These are phyloP conservation scores for Teunomyces funiuensis DNA, from an alignment of 805 yeast species.

Conservation along the genomic window DNA sequence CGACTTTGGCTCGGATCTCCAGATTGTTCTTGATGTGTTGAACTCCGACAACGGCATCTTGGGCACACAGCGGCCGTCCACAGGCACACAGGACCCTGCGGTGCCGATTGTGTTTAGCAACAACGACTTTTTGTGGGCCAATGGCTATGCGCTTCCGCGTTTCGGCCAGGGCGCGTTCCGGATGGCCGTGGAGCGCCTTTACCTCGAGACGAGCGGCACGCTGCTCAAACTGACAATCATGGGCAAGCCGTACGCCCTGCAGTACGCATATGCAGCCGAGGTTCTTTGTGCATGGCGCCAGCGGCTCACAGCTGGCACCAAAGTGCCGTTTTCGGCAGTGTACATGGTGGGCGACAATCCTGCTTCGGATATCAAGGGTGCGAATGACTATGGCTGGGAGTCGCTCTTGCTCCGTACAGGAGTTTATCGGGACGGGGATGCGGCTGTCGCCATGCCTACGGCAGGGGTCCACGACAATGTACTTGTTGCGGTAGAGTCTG, in stretches of 20 bases:
- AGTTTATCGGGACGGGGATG: conserved; percentile 68
- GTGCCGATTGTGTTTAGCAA: conserved; percentile 79
- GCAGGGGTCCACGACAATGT: conserved; percentile 53
- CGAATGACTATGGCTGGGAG: conserved; percentile 84
- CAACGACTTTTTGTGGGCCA: conserved; percentile 86
- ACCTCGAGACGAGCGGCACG: conserved; percentile 53
- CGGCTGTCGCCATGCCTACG: conserved; percentile 44
- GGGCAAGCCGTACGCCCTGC: conserved; percentile 80
- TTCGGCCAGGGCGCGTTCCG: conserved; percentile 92
- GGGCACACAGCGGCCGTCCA: conserved; percentile 54
- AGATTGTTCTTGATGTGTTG: conserved; percentile 69
- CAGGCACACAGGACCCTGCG: conserved; percentile 41
- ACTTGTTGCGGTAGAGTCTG: conserved; percentile 40
- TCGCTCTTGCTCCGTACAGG: conserved; percentile 85
- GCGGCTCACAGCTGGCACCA: too few relatives aligned
- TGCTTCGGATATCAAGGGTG: conserved; percentile 88
- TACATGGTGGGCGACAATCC: conserved; percentile 99
- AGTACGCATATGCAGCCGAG: conserved; percentile 81
- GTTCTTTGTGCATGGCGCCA: too few relatives aligned
- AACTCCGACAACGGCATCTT: conserved; percentile 60
- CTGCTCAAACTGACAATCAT: conserved; percentile 46
- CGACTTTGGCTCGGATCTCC: conserved; percentile 83
- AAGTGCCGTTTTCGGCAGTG: conserved; percentile 57
- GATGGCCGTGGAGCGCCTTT: conserved; percentile 58
- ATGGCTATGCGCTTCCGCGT: conserved; percentile 71